Evolutionary conservation across 805 yeast genomes (phyloP), one percentile per base, ranked within the genome.

Genomic region (Martiniozyma abietophila): DNA sequence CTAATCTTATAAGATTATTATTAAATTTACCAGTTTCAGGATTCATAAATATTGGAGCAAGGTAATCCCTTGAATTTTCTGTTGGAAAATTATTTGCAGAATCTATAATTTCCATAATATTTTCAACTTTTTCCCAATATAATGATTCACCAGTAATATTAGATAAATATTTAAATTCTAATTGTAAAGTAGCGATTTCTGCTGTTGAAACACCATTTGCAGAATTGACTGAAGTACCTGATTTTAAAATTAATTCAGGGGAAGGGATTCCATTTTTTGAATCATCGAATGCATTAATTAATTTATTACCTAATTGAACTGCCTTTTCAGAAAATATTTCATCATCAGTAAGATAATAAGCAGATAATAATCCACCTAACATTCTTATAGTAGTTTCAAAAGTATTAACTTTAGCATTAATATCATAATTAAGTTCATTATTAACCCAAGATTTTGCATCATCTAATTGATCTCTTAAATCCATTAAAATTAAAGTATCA

Each of bases 381-480:
- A 88, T 84, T 52, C 96, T 68, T 43, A 84, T 86, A 5, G 96
- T 84, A n/a, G 96, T 85, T 53, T 86, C 96, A 57, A 88, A 88
- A 5, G 85, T 77, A 51, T 80, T 85, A 27, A 84, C 92, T 23
- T 70, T 70, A 41, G 76, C 72, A 51, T 84, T 81, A 45, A 82
- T 72, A 46, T 76, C 73, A 51, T 83, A 86, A 34, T 65, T 66
- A 43, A 88, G 63, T 32, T 74, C 84, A 36, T 76, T 60, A 31
- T 69, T 65, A 31, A 88, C 80, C 95, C 95, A 88, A 5, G 70
- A 52, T 40, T 74, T 69, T 5, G 94, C 88, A 19, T 71, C 65
- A 24, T 54, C 56, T 21, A 80, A 61, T 48, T 82, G 86, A 19
- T 71, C 76, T 6, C 68, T 57, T 18, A 74, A 68, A 35, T 69